Evolutionary conservation across 495 filamentous ascomycete species (phyloP), one percentile per base, ranked within the genome.

Genomic region (Penicillium diatomitis): DNA sequence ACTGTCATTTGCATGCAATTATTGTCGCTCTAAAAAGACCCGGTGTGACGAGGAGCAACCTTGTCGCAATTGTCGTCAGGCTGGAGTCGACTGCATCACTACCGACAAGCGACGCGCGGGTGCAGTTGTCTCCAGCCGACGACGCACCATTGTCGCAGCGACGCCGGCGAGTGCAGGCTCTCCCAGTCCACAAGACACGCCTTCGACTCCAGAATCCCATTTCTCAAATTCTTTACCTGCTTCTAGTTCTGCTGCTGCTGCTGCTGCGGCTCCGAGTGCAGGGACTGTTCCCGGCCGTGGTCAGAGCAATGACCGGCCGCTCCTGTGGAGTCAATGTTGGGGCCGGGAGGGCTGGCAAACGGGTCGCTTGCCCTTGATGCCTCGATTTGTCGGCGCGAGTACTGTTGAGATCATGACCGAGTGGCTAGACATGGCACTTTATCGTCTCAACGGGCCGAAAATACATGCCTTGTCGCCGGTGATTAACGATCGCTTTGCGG

Each of bases 41-140:
- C 51, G 51, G 32, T 54, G 51, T 34, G 47, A 54, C n/a, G 51
- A 54, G 33, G 36, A 54, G 30, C 51, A 54, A 38, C 51, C 51
- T 6, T 54, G 51, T 47, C 41, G 42, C 3, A 53, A 44, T 10
- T 53, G 51, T 34, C 46, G 46, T 12, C 27, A 45, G 4, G 51
- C 51, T 2, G 51, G 27, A 12, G 37, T 54, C 2, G 47, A 54
- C 31, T 54, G 51, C 28, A 28, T 54, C 35, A 54, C 51, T 6
- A 54, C 51, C 12, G 51, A 54, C 32, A 54, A 54, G 30, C 35
- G 51, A 41, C 51, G 51, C 31, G 47, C 48, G 38, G 51, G 51
- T 0, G 43, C 38, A 6, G 37, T 35, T 3, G 51, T 54, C 3
- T 31, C 34, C 10, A 47, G 41, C 30, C 36, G 51, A 8, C 36